Evolutionary conservation across 2,329 filamentous ascomycete genomes (phyloP).

Genomic region (Parafenestella ontariensis): DNA sequence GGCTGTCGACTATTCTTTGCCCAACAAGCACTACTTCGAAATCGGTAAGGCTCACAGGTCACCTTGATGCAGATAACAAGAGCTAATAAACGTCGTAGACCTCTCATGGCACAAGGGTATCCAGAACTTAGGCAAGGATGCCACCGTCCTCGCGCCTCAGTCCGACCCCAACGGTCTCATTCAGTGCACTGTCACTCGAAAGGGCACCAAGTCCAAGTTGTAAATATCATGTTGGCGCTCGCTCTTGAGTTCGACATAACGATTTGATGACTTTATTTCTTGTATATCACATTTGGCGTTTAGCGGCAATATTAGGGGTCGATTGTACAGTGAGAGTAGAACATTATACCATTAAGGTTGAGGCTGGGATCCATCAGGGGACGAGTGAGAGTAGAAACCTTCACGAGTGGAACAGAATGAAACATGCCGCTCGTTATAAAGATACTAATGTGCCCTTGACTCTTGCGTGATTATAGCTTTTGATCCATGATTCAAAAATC

Average conservation of each 20-base stretch:
- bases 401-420: constrained; percentile 1
- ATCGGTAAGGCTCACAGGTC: constrained; percentile 67
- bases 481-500: no score
- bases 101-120: constrained; percentile 95
- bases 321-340: constrained; percentile 32
- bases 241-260: constrained; percentile 12
- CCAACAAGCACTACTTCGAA: constrained; percentile 99
- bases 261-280: constrained; percentile 15
- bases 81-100: constrained; percentile 61
- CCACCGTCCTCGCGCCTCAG: constrained; percentile 94
- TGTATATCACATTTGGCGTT: constrained; percentile 25
- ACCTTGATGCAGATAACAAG: background rate
- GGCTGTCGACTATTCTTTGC: constrained; percentile 80
- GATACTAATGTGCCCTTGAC: background rate
- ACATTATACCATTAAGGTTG: constrained; percentile 34
- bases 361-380: constrained; percentile 8
- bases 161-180: constrained; percentile 94
- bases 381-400: constrained; percentile 24
- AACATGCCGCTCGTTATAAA: background rate
- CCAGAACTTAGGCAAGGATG: constrained; percentile 94
- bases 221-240: constrained; percentile 30
- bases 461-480: no score
- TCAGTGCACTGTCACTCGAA: constrained; percentile 83
- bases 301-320: constrained; percentile 13
- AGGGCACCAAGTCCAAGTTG: constrained; percentile 53